Evolutionary conservation across 208 protist genomes (phyloP).

Genomic region (Acanthamoeba rhysodes): DNA sequence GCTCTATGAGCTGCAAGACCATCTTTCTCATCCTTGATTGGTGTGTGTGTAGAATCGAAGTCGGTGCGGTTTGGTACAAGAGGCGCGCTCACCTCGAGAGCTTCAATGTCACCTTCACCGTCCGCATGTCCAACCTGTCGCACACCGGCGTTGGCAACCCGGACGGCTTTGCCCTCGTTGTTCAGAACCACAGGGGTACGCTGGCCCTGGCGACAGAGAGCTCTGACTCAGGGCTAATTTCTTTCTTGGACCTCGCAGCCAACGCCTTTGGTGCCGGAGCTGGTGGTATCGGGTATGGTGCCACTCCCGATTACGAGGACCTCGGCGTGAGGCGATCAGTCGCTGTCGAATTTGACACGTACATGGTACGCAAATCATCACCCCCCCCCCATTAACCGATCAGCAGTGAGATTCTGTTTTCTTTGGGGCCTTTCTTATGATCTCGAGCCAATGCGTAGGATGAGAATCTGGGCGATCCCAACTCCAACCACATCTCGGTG

Average conservation of each 20-base stretch:
- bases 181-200: slow-evolving; percentile 43
- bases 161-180: slow-evolving; percentile 33
- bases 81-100: slow-evolving; percentile 19
- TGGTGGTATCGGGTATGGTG: slow-evolving; percentile 58
- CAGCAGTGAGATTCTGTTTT: too few species aligned
- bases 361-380: not conserved
- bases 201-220: too few species aligned
- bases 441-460: not conserved
- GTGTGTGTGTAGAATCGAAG: too few species aligned
- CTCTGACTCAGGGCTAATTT: too few species aligned
- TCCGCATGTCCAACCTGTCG: slow-evolving; percentile 38
- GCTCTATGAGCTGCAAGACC: not conserved
- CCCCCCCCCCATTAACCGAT: fast-evolving
- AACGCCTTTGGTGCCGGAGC: slow-evolving; percentile 18
- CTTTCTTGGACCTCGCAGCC: not conserved
- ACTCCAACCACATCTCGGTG: slow-evolving; percentile 38
- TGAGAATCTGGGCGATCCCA: slow-evolving; percentile 27
- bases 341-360: slow-evolving; percentile 16
- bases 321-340: slow-evolving; percentile 17
- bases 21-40: too few species aligned
- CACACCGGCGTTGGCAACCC: slow-evolving; percentile 45
- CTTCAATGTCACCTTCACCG: slow-evolving; percentile 52
- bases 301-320: slow-evolving; percentile 20
- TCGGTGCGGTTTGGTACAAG: slow-evolving; percentile 31
- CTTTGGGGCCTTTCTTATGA: not conserved